phyloP scores from a whole-genome alignment of 352 stramenopile species.

The Elongisporangium prolatum region DNA sequence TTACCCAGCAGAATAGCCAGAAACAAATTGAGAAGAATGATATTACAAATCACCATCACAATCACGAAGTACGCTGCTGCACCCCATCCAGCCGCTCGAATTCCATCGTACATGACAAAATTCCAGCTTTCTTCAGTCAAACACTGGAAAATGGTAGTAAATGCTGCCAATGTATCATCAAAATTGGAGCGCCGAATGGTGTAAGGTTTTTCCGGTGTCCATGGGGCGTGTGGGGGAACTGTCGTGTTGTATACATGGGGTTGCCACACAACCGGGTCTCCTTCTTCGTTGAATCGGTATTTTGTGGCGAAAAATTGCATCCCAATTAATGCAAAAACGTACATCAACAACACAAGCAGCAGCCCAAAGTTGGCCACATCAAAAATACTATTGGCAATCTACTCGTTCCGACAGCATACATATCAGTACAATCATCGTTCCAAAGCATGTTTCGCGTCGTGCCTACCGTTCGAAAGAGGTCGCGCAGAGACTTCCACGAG shows the following conservation, averaged over 20 bases:
- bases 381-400: slow-evolving; percentile 69
- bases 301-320: slow-evolving; percentile 85
- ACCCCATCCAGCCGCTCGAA: slow-evolving; percentile 35
- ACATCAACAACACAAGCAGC: slow-evolving; percentile 85
- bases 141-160: slow-evolving; percentile 82
- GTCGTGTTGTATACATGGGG: slow-evolving; percentile 34
- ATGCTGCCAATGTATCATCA: slow-evolving; percentile 44
- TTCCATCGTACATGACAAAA: slow-evolving; percentile 78
- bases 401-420: neutral
- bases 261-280: slow-evolving; percentile 28
- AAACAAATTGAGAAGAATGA: slow-evolving; percentile 89
- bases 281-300: slow-evolving; percentile 63
- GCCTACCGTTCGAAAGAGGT: slow-evolving; percentile 68
- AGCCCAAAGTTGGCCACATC: slow-evolving; percentile 87
- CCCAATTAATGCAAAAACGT: slow-evolving; percentile 80
- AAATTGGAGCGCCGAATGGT: slow-evolving; percentile 49
- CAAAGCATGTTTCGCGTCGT: too few relatives aligned
- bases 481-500: slow-evolving; percentile 85
- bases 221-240: slow-evolving; percentile 32
- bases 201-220: slow-evolving; percentile 33
- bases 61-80: slow-evolving; percentile 53
- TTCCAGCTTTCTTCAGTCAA: slow-evolving; percentile 89
- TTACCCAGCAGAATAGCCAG: slow-evolving; percentile 84
- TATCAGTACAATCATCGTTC: too few relatives aligned
- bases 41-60: slow-evolving; percentile 73